Evolutionary conservation across 148 eudicot genomes (phyloP), one percentile per base, ranked within the genome.

Genomic region (Rhododendron ovatum): DNA sequence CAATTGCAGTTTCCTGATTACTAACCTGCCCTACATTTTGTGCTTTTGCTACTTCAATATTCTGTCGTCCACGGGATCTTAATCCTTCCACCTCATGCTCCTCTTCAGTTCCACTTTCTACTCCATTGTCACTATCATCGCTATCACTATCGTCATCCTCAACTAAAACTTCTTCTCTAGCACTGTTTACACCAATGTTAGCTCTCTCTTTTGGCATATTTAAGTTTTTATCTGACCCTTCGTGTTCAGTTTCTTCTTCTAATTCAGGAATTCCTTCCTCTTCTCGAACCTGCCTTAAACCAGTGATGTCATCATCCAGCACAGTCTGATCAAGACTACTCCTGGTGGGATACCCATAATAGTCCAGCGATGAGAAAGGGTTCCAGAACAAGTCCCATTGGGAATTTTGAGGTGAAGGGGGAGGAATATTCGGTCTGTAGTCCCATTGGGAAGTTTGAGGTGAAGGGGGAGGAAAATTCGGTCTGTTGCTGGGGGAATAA

Each of bases 311-410:
- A 87, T 95, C 96, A 83, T 97, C 96, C 80, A 92, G 78, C 65
- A 90, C 83, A 2, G 92, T 81, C 69, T 90, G 95, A 78, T 94
- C 95, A 26, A 94, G 91, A 87, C 92, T 92, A 87, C 88, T 89
- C 65, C 96, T 89, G 6, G 89, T 90, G 7, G 95, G 94, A 90
- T 94, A 95, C 45, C 98, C 99, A 85, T 94, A 97, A 81, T 93
- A 92, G 87, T 95, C 99, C 85, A 95, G 85, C 7, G 99, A 97
- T 7, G 99, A 94, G 85, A 97, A 97, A 12, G 98, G 99, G 78
- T 97, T 97, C 99, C 99, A 97, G 74, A 97, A 95, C 91, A 92
- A 95, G 89, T 97, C 99, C 99, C 99, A 97, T 82, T 92, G 98
- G 18, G 98, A 93, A 77, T 91, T 91, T 78, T 90, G 96, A 65